Conservation (phyloP, 1,284 basidiomycete species). For the Uromyces viciae-fabae region DNA sequence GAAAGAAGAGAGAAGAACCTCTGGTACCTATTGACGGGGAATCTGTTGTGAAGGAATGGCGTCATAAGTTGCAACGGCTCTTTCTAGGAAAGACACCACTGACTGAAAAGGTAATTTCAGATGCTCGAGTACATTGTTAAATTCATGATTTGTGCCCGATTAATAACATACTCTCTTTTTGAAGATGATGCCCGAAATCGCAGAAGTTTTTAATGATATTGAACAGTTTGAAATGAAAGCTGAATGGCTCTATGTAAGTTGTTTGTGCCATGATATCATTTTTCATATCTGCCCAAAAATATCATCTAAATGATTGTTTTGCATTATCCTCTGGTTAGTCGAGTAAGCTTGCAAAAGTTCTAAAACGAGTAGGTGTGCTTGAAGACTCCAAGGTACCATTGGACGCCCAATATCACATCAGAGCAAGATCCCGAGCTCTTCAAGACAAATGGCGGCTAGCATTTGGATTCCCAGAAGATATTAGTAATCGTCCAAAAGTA, state of each 20-base stretch:
- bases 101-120: constrained; percentile 52
- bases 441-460: constrained; percentile 37
- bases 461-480: constrained; percentile 35
- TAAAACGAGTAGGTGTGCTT: constrained; percentile 36
- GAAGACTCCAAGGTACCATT: constrained; percentile 36
- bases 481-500: not conserved
- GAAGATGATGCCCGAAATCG: constrained; percentile 45
- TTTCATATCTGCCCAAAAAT: not conserved
- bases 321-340: not conserved
- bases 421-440: constrained; percentile 30
- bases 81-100: constrained; percentile 66
- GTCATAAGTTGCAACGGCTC: constrained; percentile 81
- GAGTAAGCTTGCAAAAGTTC: constrained; percentile 44
- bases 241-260: constrained; percentile 43
- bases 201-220: constrained; percentile 40
- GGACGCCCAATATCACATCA: constrained; percentile 34
- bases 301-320: no score
- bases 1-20: constrained; percentile 39
- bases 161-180: not conserved
- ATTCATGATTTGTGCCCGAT: not conserved
- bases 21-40: constrained; percentile 19
- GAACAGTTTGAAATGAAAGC: constrained; percentile 44
- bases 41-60: constrained; percentile 62
- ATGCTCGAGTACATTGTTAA: no score
- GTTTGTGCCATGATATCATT: not conserved